Conservation (phyloP, 2,329 filamentous ascomycete genomes). For the Ophiosphaerella narmari region DNA sequence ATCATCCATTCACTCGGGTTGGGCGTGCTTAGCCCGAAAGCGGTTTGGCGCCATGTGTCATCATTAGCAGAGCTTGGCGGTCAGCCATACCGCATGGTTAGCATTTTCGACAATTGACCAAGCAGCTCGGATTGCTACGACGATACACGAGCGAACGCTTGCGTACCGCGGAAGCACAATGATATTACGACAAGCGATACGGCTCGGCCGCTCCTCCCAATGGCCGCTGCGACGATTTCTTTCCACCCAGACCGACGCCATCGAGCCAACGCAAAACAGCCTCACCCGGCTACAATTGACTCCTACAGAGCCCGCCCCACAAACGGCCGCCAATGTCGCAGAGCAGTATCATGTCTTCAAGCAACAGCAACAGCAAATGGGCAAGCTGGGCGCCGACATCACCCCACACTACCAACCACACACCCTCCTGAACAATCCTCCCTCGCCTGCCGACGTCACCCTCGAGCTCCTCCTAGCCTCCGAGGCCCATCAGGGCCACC, state of each 20-base stretch:
- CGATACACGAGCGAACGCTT: no score
- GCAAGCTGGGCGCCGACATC: conserved; percentile 46
- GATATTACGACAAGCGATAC: conserved; percentile 25
- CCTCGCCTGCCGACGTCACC: conserved; percentile 77
- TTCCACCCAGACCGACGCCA: conserved; percentile 38
- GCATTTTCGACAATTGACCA: no score
- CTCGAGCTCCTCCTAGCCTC: conserved; percentile 75
- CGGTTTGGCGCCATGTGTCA: no score
- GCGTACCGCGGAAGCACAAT: not conserved
- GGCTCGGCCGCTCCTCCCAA: conserved; percentile 1
- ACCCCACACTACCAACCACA: conserved; percentile 66
- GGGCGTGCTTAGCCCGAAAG: no score
- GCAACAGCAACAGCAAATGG: conserved; percentile 35
- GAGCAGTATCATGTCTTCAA: conserved; percentile 44
- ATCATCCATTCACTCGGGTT: no score
- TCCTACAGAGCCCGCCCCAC: conserved; percentile 34
- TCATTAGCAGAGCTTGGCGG: no score
- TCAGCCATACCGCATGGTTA: no score
- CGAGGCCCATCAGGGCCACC: conserved; percentile 72
- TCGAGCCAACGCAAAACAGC: conserved; percentile 37
- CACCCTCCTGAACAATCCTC: conserved; percentile 72
- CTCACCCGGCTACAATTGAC: conserved; percentile 36
- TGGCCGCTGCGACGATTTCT: conserved; percentile 33
- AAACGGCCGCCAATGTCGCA: conserved; percentile 32
- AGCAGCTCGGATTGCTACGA: no score